Percentiles rank a stretch among this genome's conserved stretches.
These are phyloP conservation scores for Hyaloscypha bicolor DNA, from an alignment of 495 filamentous ascomycete species.

Conservation along the genomic window DNA sequence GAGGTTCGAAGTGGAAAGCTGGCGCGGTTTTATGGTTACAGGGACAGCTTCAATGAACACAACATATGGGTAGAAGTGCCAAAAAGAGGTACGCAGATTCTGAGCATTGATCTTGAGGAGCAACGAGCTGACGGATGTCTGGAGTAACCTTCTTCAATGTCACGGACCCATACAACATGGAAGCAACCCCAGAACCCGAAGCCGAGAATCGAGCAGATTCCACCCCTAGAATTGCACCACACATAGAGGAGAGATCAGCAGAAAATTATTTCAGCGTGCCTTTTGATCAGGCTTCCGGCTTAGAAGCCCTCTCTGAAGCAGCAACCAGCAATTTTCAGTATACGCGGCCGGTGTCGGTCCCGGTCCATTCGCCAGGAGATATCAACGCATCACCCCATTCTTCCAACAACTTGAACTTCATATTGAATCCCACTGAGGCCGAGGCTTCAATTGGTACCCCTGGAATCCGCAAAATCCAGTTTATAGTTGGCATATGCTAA, in stretches of 20 bases:
- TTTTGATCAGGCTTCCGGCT: slow-evolving; percentile 46
- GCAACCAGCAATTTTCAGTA: slow-evolving; percentile 48
- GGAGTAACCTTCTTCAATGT: slow-evolving; percentile 67
- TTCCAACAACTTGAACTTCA: slow-evolving; percentile 58
- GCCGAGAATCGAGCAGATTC: slow-evolving; percentile 38
- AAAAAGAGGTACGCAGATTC: slow-evolving; percentile 36
- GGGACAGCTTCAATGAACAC: slow-evolving; percentile 65
- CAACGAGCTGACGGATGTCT: slow-evolving; percentile 38
- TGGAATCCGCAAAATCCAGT: too few species aligned
- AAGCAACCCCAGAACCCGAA: slow-evolving; percentile 42
- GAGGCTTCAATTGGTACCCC: slow-evolving; percentile 27
- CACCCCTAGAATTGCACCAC: slow-evolving; percentile 15
- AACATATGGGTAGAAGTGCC: slow-evolving; percentile 67
- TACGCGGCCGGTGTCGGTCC: slow-evolving; percentile 21
- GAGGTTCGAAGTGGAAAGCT: slow-evolving; percentile 46
- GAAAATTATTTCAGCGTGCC: slow-evolving; percentile 18
- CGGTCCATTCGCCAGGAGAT: slow-evolving; percentile 17
- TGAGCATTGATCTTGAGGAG: background rate
- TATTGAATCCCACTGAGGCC: slow-evolving; percentile 56
- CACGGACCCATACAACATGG: slow-evolving; percentile 57
- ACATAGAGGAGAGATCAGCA: slow-evolving; percentile 33
- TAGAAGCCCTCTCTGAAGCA: slow-evolving; percentile 60
- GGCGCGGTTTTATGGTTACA: slow-evolving; percentile 70
- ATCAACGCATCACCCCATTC: slow-evolving; percentile 25
- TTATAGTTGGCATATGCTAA: background rate